These are phyloP conservation scores for Teratosphaeria nubilosa DNA, from an alignment of 2,329 filamentous ascomycete genomes.

Conservation along the genomic window DNA sequence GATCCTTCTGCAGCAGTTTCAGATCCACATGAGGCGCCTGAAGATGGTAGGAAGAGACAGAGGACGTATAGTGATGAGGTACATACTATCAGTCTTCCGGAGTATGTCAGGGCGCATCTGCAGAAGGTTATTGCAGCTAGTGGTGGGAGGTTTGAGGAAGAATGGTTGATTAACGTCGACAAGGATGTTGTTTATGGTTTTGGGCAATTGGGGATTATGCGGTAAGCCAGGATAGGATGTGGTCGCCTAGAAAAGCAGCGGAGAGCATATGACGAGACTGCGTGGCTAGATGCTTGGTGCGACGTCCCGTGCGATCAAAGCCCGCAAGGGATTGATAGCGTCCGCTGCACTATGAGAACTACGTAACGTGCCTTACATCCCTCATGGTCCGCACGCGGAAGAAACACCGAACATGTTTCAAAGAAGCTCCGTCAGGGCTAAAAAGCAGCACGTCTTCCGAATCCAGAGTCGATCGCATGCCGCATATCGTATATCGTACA, in stretches of 20 bases:
- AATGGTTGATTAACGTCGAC: slow-evolving; percentile 67
- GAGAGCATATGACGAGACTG: not conserved
- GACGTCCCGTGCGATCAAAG: too few species aligned
- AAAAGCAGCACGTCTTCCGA: too few species aligned
- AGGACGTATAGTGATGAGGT: slow-evolving; percentile 54
- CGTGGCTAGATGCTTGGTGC: too few species aligned
- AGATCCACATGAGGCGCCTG: slow-evolving; percentile 29
- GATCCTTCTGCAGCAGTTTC: slow-evolving; percentile 3
- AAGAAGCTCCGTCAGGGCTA: not conserved
- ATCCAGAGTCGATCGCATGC: not conserved
- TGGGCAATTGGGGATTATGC: slow-evolving; percentile 28
- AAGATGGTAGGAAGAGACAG: slow-evolving; percentile 38
- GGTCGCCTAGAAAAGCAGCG: too few species aligned
- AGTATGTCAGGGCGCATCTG: slow-evolving; percentile 55
- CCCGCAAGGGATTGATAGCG: not conserved
- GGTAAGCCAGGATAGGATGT: not conserved
- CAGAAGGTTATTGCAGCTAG: slow-evolving; percentile 47
- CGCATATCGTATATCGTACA: not conserved
- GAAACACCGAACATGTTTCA: not conserved
- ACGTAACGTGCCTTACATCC: not conserved
- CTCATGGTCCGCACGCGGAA: not conserved
- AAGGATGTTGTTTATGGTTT: slow-evolving; percentile 60
- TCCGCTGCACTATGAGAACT: not conserved
- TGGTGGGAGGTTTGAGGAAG: slow-evolving; percentile 58
- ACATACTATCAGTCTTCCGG: slow-evolving; percentile 53